These are phyloP conservation scores for Rasamsonia emersonii DNA, from an alignment of 2,329 filamentous ascomycete species.

Conservation along the genomic window DNA sequence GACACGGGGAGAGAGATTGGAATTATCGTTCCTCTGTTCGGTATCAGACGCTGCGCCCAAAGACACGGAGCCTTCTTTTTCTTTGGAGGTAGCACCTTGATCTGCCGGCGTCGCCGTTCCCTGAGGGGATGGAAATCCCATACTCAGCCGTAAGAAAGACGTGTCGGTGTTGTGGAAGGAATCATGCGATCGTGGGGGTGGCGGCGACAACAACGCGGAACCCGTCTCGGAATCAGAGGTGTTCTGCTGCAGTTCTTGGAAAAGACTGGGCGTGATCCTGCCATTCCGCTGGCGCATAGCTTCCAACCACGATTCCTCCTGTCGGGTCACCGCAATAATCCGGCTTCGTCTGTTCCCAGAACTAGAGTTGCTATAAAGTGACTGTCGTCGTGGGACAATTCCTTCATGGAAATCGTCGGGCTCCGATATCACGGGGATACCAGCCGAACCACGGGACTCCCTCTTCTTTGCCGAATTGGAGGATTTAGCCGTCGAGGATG, in stretches of 20 bases:
- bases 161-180: constrained; percentile 24
- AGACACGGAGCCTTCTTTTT: constrained; percentile 19
- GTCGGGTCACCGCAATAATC: constrained; percentile 45
- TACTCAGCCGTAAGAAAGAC: constrained; percentile 33
- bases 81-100: constrained; percentile 19
- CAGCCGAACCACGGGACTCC: constrained; percentile 21
- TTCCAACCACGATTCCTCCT: constrained; percentile 45
- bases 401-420: constrained; percentile 13
- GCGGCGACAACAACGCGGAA: constrained; percentile 21
- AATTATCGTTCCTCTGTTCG: constrained; percentile 22
- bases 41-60: constrained; percentile 24
- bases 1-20: constrained; percentile 22
- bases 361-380: constrained; percentile 8
- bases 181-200: constrained; percentile 22
- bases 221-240: constrained; percentile 17
- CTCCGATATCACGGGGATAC: constrained; percentile 27
- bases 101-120: constrained; percentile 10
- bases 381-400: neutral
- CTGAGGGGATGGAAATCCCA: constrained; percentile 19
- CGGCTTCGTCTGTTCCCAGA: constrained; percentile 33
- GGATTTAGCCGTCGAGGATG: constrained; percentile 21
- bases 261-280: constrained; percentile 36
- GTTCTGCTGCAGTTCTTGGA: constrained; percentile 15
- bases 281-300: constrained; percentile 43
- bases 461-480: constrained; percentile 16